Evolutionary conservation across 2,329 filamentous ascomycete species (phyloP).

Genomic region (Fusarium incarnatum): DNA sequence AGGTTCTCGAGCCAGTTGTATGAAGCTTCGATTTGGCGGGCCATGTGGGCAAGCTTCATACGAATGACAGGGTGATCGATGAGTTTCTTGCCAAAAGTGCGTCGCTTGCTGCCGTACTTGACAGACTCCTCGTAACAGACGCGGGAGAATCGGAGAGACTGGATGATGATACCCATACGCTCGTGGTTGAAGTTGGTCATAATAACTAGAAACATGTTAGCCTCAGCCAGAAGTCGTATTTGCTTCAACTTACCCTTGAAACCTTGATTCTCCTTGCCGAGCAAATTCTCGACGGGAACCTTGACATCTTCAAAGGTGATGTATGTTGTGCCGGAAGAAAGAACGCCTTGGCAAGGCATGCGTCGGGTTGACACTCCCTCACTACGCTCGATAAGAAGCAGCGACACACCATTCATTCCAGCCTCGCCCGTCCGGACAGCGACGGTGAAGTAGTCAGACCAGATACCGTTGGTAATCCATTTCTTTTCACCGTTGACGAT

Average conservation of each 20-base stretch:
- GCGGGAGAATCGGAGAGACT: conserved; percentile 92
- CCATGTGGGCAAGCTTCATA: conserved; percentile 98
- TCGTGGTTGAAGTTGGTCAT: conserved; percentile 99
- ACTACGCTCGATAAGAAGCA: conserved; percentile 91
- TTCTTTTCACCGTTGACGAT: conserved; percentile 99
- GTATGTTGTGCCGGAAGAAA: conserved; percentile 82
- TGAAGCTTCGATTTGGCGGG: conserved; percentile 95
- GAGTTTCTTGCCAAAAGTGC: conserved; percentile 95
- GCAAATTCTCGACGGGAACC: conserved; percentile 97
- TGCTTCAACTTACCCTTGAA: conserved; percentile 75
- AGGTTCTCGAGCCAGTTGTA: conserved; percentile 97
- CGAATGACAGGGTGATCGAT: conserved; percentile 98
- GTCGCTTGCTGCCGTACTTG: conserved; percentile 97
- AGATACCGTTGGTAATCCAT: conserved; percentile 99
- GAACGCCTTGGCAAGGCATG: conserved; percentile 99
- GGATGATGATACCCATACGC: conserved; percentile 98
- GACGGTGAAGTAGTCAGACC: conserved; percentile 97
- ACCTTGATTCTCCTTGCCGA: conserved; percentile 97
- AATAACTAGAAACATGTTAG: conserved; percentile 70
- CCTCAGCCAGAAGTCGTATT: conserved; percentile 83
- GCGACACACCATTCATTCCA: conserved; percentile 92
- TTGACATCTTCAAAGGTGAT: conserved; percentile 99
- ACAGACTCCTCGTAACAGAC: conserved; percentile 97
- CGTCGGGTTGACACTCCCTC: conserved; percentile 91
- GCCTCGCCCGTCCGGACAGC: conserved; percentile 89